Conservation (phyloP, 2,329 filamentous ascomycete genomes). For the Neonectria magnoliae region DNA sequence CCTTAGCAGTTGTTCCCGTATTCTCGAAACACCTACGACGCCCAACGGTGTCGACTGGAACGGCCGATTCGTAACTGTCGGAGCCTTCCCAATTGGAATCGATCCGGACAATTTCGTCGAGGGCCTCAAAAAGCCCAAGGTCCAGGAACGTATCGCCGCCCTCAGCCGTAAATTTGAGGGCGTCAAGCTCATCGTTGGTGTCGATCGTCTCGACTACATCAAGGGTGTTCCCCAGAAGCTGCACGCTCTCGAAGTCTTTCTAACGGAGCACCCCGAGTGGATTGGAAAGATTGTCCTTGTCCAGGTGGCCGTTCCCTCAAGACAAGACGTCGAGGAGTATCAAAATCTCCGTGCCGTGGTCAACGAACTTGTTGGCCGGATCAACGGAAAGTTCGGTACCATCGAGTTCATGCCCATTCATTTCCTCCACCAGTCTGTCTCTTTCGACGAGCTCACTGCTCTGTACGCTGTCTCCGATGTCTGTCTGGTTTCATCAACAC, state of each 20-base stretch:
- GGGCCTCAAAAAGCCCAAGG: slow-evolving; percentile 83
- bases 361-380: slow-evolving; percentile 95
- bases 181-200: slow-evolving; percentile 95
- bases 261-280: slow-evolving; percentile 97
- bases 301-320: slow-evolving; percentile 92
- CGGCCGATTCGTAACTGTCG: slow-evolving; percentile 87
- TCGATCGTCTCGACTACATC: slow-evolving; percentile 97
- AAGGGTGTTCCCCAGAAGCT: slow-evolving; percentile 98
- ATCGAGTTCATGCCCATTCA: slow-evolving; percentile 99
- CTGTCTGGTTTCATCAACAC: slow-evolving; percentile 92
- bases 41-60: slow-evolving; percentile 94
- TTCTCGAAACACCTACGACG: slow-evolving; percentile 82
- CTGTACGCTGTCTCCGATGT: slow-evolving; percentile 93
- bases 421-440: slow-evolving; percentile 96
- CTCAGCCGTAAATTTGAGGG: slow-evolving; percentile 93
- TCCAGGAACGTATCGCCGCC: slow-evolving; percentile 86
- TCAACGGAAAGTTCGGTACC: slow-evolving; percentile 96
- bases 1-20: slow-evolving; percentile 93
- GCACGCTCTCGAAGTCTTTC: slow-evolving; percentile 94
- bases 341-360: slow-evolving; percentile 95
- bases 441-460: slow-evolving; percentile 93
- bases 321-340: slow-evolving; percentile 97
- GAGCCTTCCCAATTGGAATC: slow-evolving; percentile 97
- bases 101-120: slow-evolving; percentile 97
- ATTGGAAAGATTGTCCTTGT: slow-evolving; percentile 97